A percentile compares a stretch with the other conserved stretches of the same genome.
Evolutionary conservation across 139 green algal genomes (phyloP).

Genomic region (Pleodorina starrii): DNA sequence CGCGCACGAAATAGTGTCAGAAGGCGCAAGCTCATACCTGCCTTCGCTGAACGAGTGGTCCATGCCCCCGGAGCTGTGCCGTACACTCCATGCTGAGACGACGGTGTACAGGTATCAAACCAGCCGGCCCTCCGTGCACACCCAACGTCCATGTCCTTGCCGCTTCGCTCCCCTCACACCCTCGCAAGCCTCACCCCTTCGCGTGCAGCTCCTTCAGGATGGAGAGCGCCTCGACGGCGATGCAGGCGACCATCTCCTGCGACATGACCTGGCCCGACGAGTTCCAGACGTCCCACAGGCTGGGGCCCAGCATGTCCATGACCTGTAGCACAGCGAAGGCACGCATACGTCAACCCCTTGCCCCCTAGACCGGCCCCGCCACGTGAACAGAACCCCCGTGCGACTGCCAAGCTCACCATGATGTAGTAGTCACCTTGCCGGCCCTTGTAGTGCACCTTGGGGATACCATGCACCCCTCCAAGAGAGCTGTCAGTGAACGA

Average conservation of each 20-base stretch:
- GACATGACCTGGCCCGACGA: constrained; percentile 93
- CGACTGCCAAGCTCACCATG: constrained; percentile 86
- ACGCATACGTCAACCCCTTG: not conserved
- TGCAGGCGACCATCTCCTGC: constrained; percentile 99
- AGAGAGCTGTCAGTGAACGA: constrained; percentile 70
- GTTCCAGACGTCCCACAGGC: constrained; percentile 99
- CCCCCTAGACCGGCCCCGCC: too few relatives aligned
- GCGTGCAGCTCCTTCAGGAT: constrained; percentile 98
- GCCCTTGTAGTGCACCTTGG: constrained; percentile 98
- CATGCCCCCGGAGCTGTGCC: too few relatives aligned
- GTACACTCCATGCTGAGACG: too few relatives aligned
- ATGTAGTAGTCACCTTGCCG: constrained; percentile 98
- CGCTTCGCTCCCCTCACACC: too few relatives aligned
- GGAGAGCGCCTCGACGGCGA: constrained; percentile 96
- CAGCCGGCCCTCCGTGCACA: too few relatives aligned
- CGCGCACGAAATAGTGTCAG: too few relatives aligned
- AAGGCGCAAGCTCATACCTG: too few relatives aligned
- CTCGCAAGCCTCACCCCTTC: constrained; percentile 84
- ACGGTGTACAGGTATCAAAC: too few relatives aligned
- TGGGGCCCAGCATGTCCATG: constrained; percentile 98
- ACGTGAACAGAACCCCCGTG: too few relatives aligned
- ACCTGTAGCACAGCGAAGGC: constrained; percentile 71
- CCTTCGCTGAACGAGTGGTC: too few relatives aligned
- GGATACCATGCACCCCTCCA: constrained; percentile 88
- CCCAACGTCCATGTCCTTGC: too few relatives aligned